These are phyloP conservation scores for Hippophae rhamnoides DNA, from an alignment of 306 rosid species.

Conservation along the genomic window DNA sequence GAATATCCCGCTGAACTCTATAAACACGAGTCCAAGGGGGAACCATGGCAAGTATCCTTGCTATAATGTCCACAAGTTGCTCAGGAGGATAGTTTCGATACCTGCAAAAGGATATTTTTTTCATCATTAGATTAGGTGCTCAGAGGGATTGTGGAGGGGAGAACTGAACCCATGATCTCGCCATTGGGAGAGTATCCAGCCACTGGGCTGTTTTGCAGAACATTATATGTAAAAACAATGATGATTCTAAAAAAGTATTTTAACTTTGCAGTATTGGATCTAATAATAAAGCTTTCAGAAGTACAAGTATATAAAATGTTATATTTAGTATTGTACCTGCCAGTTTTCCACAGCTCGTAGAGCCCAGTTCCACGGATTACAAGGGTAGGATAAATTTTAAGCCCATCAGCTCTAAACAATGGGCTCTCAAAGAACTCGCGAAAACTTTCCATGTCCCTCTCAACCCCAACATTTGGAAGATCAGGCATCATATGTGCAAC, in stretches of 20 bases:
- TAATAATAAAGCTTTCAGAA: background rate
- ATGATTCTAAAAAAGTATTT: background rate
- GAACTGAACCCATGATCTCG: no score
- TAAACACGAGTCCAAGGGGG: conserved; percentile 99
- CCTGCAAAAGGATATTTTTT: conserved; percentile 36
- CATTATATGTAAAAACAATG: background rate
- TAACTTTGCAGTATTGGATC: background rate
- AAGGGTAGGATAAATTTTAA: conserved; percentile 91
- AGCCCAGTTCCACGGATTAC: conserved; percentile 99
- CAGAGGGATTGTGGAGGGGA: no score
- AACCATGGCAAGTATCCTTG: conserved; percentile 90
- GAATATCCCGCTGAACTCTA: conserved; percentile 98
- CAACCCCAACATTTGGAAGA: conserved; percentile 98
- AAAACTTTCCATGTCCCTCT: conserved; percentile 97
- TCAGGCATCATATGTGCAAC: conserved; percentile 99
- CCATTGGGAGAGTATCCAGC: no score
- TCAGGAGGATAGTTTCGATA: conserved; percentile 97
- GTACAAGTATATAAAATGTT: background rate
- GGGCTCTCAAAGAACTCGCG: conserved; percentile 92
- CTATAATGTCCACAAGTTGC: conserved; percentile 93
- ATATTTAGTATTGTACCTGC: conserved; percentile 40
- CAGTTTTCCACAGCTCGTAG: conserved; percentile 99
- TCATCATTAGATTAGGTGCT: no score
- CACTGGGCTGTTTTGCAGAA: background rate
- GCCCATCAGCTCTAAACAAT: conserved; percentile 89